Evolutionary conservation across 257 asterid species (phyloP).

Genomic region (Solanum lycopersicoides): DNA sequence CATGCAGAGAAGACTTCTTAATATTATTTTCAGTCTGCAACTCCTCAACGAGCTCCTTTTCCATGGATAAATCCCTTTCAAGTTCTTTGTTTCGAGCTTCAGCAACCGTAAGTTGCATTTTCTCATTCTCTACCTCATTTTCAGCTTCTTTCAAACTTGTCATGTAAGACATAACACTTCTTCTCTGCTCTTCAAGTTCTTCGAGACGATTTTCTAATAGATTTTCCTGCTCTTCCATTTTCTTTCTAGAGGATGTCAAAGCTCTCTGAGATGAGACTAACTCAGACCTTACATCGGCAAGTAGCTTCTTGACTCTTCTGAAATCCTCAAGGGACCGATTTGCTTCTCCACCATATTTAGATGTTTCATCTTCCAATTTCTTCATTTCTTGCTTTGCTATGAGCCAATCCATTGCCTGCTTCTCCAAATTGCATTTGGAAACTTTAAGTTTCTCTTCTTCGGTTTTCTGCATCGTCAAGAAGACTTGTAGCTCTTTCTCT

Average conservation of each 20-base stretch:
- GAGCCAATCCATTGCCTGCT: constrained; percentile 74
- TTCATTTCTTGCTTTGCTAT: constrained; percentile 56
- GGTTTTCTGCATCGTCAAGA: constrained; percentile 24
- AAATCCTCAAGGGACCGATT: constrained; percentile 51
- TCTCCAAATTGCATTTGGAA: constrained; percentile 54
- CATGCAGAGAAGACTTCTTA: constrained; percentile 40
- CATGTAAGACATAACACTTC: constrained; percentile 41
- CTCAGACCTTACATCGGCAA: constrained; percentile 60
- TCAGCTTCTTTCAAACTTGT: constrained; percentile 52
- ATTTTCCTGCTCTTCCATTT: constrained; percentile 50
- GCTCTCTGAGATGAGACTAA: constrained; percentile 63
- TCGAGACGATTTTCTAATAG: constrained; percentile 38
- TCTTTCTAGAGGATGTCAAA: constrained; percentile 39
- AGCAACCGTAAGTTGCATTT: constrained; percentile 39
- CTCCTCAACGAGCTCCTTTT: constrained; percentile 43
- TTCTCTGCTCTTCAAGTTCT: constrained; percentile 61
- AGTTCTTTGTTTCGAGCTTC: constrained; percentile 66
- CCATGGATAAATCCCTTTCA: constrained; percentile 47
- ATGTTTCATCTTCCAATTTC: constrained; percentile 43
- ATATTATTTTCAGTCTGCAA: constrained; percentile 43
- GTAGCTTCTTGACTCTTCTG: constrained; percentile 55
- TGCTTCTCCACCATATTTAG: constrained; percentile 44
- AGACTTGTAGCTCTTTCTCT: constrained; percentile 43
- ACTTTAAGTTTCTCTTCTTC: constrained; percentile 46
- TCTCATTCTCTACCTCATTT: constrained; percentile 65